Conservation (phyloP, 108 stramenopile genomes). For the Nitzschia palea region DNA sequence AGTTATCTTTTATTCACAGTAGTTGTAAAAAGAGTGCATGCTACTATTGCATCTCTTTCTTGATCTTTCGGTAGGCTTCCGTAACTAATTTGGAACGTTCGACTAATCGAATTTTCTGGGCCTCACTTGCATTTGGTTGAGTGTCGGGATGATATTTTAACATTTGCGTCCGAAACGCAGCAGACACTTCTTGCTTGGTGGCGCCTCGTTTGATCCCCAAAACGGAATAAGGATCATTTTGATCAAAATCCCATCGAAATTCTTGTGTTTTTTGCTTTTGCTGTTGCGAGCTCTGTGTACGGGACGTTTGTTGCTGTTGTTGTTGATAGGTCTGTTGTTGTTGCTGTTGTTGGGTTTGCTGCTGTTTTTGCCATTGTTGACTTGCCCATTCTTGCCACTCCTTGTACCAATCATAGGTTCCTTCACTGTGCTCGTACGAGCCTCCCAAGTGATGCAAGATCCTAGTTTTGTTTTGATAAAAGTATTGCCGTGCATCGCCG, state of each 20-base stretch:
- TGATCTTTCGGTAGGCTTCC: conserved; percentile 81
- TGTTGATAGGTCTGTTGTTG: conserved; percentile 16
- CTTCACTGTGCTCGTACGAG: conserved; percentile 47
- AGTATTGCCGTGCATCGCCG: conserved; percentile 58
- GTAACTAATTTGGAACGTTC: conserved; percentile 80
- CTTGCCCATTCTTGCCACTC: conserved; percentile 84
- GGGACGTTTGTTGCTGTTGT: conserved; percentile 34
- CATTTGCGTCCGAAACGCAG: conserved; percentile 83
- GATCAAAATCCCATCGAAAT: conserved; percentile 80
- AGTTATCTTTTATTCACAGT: too few species aligned
- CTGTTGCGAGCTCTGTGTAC: conserved; percentile 33
- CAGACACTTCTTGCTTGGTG: conserved; percentile 70
- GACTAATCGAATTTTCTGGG: conserved; percentile 55
- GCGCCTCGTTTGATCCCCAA: conserved; percentile 57
- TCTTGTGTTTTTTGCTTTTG: conserved; percentile 43
- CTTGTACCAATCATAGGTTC: conserved; percentile 70
- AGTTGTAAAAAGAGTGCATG: background rate
- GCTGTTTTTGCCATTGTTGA: conserved; percentile 67
- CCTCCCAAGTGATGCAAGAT: conserved; percentile 62
- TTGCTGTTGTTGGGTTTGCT: conserved; percentile 46
- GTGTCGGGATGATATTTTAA: conserved; percentile 77
- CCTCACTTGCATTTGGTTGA: conserved; percentile 60
- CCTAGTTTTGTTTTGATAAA: conserved; percentile 38
- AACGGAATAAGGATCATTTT: conserved; percentile 78
- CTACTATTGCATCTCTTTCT: conserved; percentile 11